Percentiles rank a stretch among this genome's conserved stretches.
Evolutionary conservation across 2,329 filamentous ascomycete genomes (phyloP).

Genomic region (Cordyceps tenuipes): DNA sequence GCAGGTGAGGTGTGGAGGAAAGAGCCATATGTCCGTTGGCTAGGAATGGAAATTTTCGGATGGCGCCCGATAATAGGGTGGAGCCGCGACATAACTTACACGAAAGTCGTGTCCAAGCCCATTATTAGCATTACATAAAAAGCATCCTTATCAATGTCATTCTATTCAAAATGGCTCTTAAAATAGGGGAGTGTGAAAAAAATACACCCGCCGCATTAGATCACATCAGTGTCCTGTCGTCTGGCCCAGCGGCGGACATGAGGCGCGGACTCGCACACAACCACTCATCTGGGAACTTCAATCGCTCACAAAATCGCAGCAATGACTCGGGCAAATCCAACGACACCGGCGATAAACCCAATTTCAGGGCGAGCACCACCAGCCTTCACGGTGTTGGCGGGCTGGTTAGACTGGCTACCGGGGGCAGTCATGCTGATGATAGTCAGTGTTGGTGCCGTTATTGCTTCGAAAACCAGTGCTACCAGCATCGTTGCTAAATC

Average conservation of each 20-base stretch:
- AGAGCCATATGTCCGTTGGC: background rate
- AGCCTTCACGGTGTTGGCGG: conserved; percentile 8
- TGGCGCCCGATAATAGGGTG: background rate
- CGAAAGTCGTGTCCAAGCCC: background rate
- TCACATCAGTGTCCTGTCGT: background rate
- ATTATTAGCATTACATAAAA: background rate
- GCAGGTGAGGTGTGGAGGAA: background rate
- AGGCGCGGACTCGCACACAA: background rate
- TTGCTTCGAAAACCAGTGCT: background rate
- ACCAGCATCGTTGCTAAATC: background rate
- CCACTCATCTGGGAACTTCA: background rate
- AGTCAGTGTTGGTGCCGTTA: background rate
- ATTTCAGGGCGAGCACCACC: conserved; percentile 21
- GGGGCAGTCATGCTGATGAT: background rate
- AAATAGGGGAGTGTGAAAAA: background rate
- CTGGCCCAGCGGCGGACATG: no score
- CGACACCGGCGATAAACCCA: conserved; percentile 18
- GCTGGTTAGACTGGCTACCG: conserved; percentile 4
- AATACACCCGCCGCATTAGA: background rate
- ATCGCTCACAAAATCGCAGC: conserved; percentile 16
- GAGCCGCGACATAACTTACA: conserved; percentile 6
- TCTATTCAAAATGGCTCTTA: background rate
- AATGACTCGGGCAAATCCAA: conserved; percentile 18
- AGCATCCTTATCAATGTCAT: background rate
- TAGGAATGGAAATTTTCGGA: conserved; percentile 2